These are phyloP conservation scores for Fusarium euwallaceae DNA, from an alignment of 2,329 filamentous ascomycete genomes.

Conservation along the genomic window DNA sequence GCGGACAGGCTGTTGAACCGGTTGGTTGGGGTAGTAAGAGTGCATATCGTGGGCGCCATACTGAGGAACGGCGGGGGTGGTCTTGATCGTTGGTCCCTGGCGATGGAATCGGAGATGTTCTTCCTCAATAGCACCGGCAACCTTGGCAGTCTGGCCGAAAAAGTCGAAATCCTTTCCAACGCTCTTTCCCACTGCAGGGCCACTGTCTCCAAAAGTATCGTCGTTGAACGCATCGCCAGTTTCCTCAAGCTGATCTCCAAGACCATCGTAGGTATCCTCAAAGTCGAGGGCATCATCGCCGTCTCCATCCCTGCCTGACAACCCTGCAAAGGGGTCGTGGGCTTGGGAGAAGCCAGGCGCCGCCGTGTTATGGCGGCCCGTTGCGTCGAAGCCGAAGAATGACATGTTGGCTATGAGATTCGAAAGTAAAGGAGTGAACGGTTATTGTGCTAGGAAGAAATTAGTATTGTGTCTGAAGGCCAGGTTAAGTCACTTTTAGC, in stretches of 20 bases:
- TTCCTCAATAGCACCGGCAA: slow-evolving; percentile 87
- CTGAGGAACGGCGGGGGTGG: slow-evolving; percentile 51
- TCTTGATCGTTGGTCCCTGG: slow-evolving; percentile 71
- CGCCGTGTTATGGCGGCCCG: slow-evolving; percentile 71
- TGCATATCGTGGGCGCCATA: slow-evolving; percentile 55
- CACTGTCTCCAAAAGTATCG: slow-evolving; percentile 81
- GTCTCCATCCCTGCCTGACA: slow-evolving; percentile 75
- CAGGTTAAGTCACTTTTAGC: slow-evolving; percentile 28
- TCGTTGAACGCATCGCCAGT: slow-evolving; percentile 96
- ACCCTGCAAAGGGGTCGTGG: slow-evolving; percentile 88
- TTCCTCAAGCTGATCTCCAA: slow-evolving; percentile 92
- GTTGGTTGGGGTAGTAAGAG: slow-evolving; percentile 40
- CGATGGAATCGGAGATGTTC: slow-evolving; percentile 89
- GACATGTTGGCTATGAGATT: slow-evolving; percentile 72
- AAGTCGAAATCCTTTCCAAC: slow-evolving; percentile 98
- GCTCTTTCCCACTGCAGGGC: slow-evolving; percentile 56
- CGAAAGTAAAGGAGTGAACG: slow-evolving; percentile 32
- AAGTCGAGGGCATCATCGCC: slow-evolving; percentile 77
- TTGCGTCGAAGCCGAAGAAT: slow-evolving; percentile 90
- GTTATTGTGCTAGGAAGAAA: slow-evolving; percentile 41
- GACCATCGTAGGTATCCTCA: slow-evolving; percentile 96
- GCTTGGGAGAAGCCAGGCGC: slow-evolving; percentile 86
- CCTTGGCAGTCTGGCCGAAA: slow-evolving; percentile 90
- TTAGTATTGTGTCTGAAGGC: slow-evolving; percentile 35
- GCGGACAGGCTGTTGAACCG: slow-evolving; percentile 70